Evolutionary conservation across 2,329 filamentous ascomycete genomes (phyloP).

Genomic region (Aspergillus felis): DNA sequence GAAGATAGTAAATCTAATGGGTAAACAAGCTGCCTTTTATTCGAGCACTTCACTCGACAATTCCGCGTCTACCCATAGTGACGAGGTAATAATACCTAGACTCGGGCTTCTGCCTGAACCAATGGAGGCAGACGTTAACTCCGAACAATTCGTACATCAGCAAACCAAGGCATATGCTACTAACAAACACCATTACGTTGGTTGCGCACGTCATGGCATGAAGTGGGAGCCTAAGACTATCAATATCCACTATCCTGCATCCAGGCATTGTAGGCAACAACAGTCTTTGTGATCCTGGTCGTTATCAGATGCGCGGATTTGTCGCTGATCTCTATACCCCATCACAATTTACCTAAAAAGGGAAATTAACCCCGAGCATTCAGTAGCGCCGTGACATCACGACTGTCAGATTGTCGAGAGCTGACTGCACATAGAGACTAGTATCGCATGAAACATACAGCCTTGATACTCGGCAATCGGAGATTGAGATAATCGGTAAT

Average conservation of each 20-base stretch:
- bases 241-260: not conserved
- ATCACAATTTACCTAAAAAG: not conserved
- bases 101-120: not conserved
- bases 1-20: not conserved
- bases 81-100: too few species aligned
- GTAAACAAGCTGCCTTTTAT: not conserved
- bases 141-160: not conserved
- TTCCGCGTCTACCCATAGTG: too few species aligned
- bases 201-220: not conserved
- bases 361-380: not conserved
- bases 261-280: not conserved
- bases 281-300: not conserved
- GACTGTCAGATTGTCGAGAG: too few species aligned
- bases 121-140: not conserved
- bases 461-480: too few species aligned
- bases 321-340: not conserved
- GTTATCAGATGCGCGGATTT: not conserved
- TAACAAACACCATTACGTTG: too few species aligned
- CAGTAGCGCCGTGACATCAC: not conserved
- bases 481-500: too few species aligned
- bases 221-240: not conserved
- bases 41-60: not conserved
- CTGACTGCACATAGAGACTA: too few species aligned
- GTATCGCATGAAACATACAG: too few species aligned
- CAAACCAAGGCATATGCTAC: too few species aligned